Evolutionary conservation across 805 yeast species (phyloP), one percentile per base, ranked within the genome.

Genomic region (Ogataea allantospora): DNA sequence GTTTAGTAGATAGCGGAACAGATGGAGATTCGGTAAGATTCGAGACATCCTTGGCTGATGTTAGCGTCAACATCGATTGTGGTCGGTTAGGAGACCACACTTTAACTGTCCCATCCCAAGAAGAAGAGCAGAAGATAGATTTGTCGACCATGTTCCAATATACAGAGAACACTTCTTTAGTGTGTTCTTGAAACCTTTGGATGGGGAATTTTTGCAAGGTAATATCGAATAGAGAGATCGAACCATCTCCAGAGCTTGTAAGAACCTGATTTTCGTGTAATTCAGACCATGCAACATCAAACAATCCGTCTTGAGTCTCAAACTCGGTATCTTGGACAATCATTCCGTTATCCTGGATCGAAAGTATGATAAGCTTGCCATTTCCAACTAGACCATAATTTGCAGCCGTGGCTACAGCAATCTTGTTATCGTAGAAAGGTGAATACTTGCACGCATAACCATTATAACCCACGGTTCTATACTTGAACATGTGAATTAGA

Each of bases 341-440:
- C n/a, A 48, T 52, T 1, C 98, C 98, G 44, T 69, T 65, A 15
- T 78, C 75, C 35, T 72, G 75, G 31, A 91, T 84, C 33, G 78
- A 78, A 16, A 91, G 65, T 1, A 91, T 68, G 49, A 68, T 81
- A 19, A 91, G 66, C 49, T 86, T 73, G 5, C 99, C 99, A 60
- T 91, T 91, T 2, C 99, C 99, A 3, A 88, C 96, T 4, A 91
- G 67, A 2, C 98, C 98, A 60, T 80, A 91, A 65, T 91, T 93
- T 18, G 97, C 88, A 1, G 96, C 82, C 0, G 95, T 72, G 0
- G 95, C 95, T 21, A 88, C 91, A 0, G 96, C 96, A 15, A 91
- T 55, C 53, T 86, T 84, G 64, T 84, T 86, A 61, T 91, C 98
- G 51, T 78, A 85, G 54, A 80, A 91, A 1, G 98, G 97, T 0